A percentile compares a stretch with the other conserved stretches of the same genome.
These are phyloP conservation scores for Pythium insidiosum DNA, from an alignment of 352 stramenopile genomes.

Conservation along the genomic window DNA sequence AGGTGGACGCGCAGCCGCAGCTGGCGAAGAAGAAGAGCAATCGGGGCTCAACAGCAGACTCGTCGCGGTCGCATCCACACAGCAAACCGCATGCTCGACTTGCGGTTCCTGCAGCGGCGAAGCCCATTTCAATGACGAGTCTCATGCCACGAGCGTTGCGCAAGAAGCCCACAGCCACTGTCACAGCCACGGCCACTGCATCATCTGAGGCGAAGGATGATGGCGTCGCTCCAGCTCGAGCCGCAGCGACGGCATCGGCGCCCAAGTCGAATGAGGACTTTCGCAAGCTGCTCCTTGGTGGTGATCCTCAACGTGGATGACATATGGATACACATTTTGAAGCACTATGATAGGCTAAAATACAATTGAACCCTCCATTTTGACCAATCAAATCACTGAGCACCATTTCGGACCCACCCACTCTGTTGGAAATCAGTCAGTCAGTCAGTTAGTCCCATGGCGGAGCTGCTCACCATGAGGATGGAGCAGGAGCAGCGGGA, in stretches of 20 bases:
- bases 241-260: too few relatives aligned
- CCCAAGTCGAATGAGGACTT: slow-evolving; percentile 73
- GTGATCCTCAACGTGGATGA: background rate
- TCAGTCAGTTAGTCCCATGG: too few relatives aligned
- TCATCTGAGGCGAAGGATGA: background rate
- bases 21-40: slow-evolving; percentile 2
- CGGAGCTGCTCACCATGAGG: too few relatives aligned
- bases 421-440: too few relatives aligned
- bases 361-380: too few relatives aligned
- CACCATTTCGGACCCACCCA: too few relatives aligned
- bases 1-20: background rate
- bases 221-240: too few relatives aligned
- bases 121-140: slow-evolving; percentile 18
- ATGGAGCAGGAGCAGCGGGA: too few relatives aligned
- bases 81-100: slow-evolving; percentile 21
- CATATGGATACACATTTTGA: background rate
- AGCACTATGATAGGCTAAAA: background rate
- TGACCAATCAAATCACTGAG: too few relatives aligned
- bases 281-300: slow-evolving; percentile 33
- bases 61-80: slow-evolving; percentile 11
- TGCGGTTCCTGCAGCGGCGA: slow-evolving; percentile 3
- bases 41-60: background rate
- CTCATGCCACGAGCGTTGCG: slow-evolving; percentile 51
- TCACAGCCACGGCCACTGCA: too few relatives aligned
- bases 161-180: slow-evolving; percentile 15